Evolutionary conservation across 805 yeast species (phyloP), one percentile per base, ranked within the genome.

Genomic region (Clavispora santaluciae): DNA sequence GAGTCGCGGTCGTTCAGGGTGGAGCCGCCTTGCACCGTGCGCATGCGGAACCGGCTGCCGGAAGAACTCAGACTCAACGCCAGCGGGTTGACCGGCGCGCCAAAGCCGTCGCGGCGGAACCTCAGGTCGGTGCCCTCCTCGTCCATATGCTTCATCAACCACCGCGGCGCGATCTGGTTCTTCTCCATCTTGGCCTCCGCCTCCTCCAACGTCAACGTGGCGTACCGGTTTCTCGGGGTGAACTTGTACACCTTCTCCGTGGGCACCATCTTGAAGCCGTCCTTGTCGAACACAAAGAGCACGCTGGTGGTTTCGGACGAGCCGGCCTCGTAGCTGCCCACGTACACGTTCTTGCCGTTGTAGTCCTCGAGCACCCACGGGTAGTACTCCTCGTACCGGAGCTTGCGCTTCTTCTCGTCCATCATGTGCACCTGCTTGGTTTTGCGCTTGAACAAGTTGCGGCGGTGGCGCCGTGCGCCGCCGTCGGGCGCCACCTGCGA

Each of bases 291-390:
- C 33, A 89, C 87, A 54, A 91, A 75, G 35, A 91, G 67, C 8
- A 87, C 95, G 41, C 67, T 72, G 48, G 86, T 87, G n/a, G 86
- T 72, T 50, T 88, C 96, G 15, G 89, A 78, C 40, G 78, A 76
- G 35, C 86, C 86, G 1, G 97, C 98, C 66, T 93, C 99, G 64
- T 87, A 93, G 52, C 83, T 85, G 26, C 98, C 96, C 15, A 90
- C 97, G 85, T 87, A 93, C 0, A 95, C 91, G 58, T 93, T 91
- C 45, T 78, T 75, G 35, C 95, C 96, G 56, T 89, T 96, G 60
- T 86, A 91, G 64, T 93, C 99, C 66, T 93, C 99, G 73, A 93
- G 69, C 13, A 93, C 95, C 99, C 99, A 93, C 0, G 99, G 99
- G 55, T 86, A 91, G 60, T 83, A 87, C 64, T 93, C 99, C 65